Evolutionary conservation across 345 rosid genomes (phyloP), one percentile per base, ranked within the genome.

Genomic region (Fremontodendron californicum): DNA sequence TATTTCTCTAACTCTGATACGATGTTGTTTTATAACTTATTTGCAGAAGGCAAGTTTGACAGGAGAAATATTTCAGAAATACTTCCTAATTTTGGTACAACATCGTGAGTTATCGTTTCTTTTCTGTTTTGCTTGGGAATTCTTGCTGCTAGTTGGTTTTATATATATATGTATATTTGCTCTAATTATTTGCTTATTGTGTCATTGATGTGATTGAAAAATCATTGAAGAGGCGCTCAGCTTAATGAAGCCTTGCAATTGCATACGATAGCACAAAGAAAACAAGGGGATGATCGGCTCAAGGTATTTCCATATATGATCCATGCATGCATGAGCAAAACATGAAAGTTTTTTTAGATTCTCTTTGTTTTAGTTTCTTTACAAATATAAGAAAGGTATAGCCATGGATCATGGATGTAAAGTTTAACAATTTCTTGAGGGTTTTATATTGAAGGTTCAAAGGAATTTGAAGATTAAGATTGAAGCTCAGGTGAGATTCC

Each of bases 41-140:
- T 40, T 49, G 69, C 79, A 90, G 92, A 83, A 66, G 75, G 87
- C 73, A 90, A 83, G 81, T 79, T 75, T 55, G 88, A 87, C 61
- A 87, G 84, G 78, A 82, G 87, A 69, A 84, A 76, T 67, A 80
- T 86, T 68, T 81, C 90, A 42, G 92, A 89, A 71, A 67, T 86
- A 55, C 80, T 86, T 35, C 94, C 94, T 19, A 85, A 90, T 75
- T 90, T 90, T 77, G 77, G 84, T 64, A 52, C 87, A 72, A 84
- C 81, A 51, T 85, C 82, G 91, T 89, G 65, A 80, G 89, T 68
- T 54, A 39, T 76, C 23, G 31, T 33, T 64, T 68, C 66, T 39
- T 58, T 23, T 49, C 43, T 49, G 5, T 25, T 60, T 45, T 64
- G 5, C 23, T 12, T 33, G 21, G 73, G 25, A 37, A 37, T n/a